phyloP scores from a whole-genome alignment of 164 flowering plant species.

The Akebia trifoliata region DNA sequence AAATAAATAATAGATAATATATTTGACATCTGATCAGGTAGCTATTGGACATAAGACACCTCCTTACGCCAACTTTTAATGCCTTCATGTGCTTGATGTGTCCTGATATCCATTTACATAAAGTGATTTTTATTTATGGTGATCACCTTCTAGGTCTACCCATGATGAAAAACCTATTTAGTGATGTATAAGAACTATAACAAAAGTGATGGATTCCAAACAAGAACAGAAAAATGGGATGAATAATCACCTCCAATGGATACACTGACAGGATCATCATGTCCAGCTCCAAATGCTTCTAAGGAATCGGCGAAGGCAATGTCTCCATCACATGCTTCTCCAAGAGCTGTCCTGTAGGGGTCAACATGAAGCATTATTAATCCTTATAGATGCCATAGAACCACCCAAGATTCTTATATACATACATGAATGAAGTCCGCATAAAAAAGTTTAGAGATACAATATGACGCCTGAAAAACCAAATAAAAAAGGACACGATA shows the following conservation, averaged over 20 bases:
- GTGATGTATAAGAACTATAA: too few relatives aligned
- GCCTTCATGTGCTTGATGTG: too few relatives aligned
- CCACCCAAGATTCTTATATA: neutral
- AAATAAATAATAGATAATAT: too few relatives aligned
- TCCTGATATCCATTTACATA: too few relatives aligned
- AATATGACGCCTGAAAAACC: neutral
- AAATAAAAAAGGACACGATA: neutral
- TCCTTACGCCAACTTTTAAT: too few relatives aligned
- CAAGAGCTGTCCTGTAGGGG: slow-evolving; percentile 56
- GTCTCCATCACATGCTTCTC: slow-evolving; percentile 70
- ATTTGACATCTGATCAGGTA: too few relatives aligned
- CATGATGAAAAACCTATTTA: neutral
- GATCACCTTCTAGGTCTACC: too few relatives aligned
- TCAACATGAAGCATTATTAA: slow-evolving; percentile 4
- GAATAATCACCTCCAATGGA: slow-evolving; percentile 76
- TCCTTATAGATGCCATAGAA: neutral
- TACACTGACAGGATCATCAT: slow-evolving; percentile 83
- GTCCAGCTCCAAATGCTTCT: slow-evolving; percentile 84
- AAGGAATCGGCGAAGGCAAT: slow-evolving; percentile 66
- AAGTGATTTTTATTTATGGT: too few relatives aligned
- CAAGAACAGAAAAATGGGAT: slow-evolving; percentile 1
- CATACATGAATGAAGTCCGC: neutral
- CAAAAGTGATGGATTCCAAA: neutral
- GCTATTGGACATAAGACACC: too few relatives aligned
- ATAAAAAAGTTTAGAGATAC: slow-evolving; percentile 1